Base-by-base conservation (phyloP, 257 asterid species). In the Cordia subcordata region DNA sequence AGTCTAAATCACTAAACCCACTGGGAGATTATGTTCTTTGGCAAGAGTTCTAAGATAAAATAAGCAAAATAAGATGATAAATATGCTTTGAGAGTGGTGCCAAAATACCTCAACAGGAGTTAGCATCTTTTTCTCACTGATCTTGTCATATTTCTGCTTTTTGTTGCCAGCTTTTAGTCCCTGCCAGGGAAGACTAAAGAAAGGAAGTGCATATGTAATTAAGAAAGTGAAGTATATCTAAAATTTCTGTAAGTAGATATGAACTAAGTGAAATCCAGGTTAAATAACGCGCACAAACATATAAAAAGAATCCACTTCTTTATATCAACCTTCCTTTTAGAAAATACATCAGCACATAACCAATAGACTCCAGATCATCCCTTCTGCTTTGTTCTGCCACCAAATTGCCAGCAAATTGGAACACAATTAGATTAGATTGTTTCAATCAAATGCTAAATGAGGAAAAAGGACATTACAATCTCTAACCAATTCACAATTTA, bases 341-440 rank as follows among this genome's bases (percentile, higher is more conserved):
- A 74, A 91, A 91, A 75, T 91, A 91, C 98, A 91, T 88, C 53
- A 91, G 90, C 78, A 87, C 96, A 79, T 81, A 90, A 68, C 98
- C 98, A 71, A 90, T 96, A 67, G 98, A 90, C 72, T 90, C 98
- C 87, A 90, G 81, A 78, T 90, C 96, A 71, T 90, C 96, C 66
- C 98, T 87, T 67, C 98, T 81, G 71, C 98, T 87, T 91, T 91
- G 98, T 70, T 91, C 98, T 91, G 89, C 61, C 75, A 66, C 64
- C 53, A 70, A 49, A 64, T 69, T 91, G 89, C 61, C 75, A 66
- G 65, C 53, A 70, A 49, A 64, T 69, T 55, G 11, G 64, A 68
- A 56, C 35, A 58, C 39, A 61, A 47, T 22, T 15, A 35, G 27
- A 60, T 58, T 10, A 10, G 16, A 61, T 45, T 1, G 54, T 38